Conservation (phyloP, 495 filamentous ascomycete genomes). For the Talaromyces trachyspermus region DNA sequence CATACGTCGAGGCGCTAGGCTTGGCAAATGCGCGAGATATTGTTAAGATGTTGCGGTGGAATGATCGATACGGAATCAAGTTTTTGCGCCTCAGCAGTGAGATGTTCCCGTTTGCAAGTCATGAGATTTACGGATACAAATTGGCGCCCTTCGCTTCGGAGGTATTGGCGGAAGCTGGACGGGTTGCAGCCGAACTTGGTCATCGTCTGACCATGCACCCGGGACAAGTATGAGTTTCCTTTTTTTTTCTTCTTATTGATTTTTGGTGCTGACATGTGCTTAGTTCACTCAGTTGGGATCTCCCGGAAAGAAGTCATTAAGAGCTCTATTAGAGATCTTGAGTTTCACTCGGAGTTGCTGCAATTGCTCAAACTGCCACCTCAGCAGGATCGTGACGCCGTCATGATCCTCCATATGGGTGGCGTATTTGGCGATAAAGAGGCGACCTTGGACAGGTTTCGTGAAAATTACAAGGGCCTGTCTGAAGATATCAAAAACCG, state of each 20-base stretch:
- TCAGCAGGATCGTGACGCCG: slow-evolving; percentile 78
- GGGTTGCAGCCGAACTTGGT: slow-evolving; percentile 68
- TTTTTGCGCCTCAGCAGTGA: slow-evolving; percentile 89
- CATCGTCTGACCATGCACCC: slow-evolving; percentile 89
- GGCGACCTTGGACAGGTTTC: slow-evolving; percentile 74
- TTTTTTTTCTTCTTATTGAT: slow-evolving; percentile 9
- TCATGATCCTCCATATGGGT: slow-evolving; percentile 95
- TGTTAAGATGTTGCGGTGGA: slow-evolving; percentile 83
- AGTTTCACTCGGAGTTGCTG: slow-evolving; percentile 85
- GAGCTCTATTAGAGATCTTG: slow-evolving; percentile 71
- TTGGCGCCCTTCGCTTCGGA: slow-evolving; percentile 80
- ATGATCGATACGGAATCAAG: slow-evolving; percentile 85
- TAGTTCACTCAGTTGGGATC: slow-evolving; percentile 85
- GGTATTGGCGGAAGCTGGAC: slow-evolving; percentile 68
- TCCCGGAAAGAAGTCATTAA: slow-evolving; percentile 63
- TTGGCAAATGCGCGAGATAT: slow-evolving; percentile 80
- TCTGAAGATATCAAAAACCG: slow-evolving; percentile 67
- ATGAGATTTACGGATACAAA: slow-evolving; percentile 80
- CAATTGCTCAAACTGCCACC: slow-evolving; percentile 67
- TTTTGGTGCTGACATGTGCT: not conserved
- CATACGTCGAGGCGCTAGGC: slow-evolving; percentile 69
- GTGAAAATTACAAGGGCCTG: slow-evolving; percentile 62
- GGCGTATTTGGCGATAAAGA: slow-evolving; percentile 85
- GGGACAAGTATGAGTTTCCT: slow-evolving; percentile 49
- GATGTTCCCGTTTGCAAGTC: slow-evolving; percentile 95